These are phyloP conservation scores for Brassica cretica DNA, from an alignment of 345 rosid species.

Conservation along the genomic window DNA sequence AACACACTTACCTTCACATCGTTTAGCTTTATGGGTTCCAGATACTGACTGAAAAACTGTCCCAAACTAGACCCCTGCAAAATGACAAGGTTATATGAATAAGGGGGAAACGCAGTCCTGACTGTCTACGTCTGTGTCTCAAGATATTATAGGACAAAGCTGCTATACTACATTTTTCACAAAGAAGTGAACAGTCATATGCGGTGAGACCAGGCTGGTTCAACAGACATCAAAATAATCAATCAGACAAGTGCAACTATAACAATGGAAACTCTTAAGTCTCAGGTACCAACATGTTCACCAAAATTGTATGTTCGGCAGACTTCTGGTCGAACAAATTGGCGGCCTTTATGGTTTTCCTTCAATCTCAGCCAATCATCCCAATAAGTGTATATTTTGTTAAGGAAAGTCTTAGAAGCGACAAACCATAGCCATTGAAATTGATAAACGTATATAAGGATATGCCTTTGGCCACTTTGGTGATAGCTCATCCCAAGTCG, in stretches of 20 bases:
- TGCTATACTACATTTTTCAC: conserved; percentile 18
- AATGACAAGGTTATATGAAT: conserved; percentile 8
- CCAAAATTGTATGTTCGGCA: conserved; percentile 99
- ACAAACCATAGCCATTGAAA: conserved; percentile 25
- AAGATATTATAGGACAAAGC: conserved; percentile 19
- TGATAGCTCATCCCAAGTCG: conserved; percentile 94
- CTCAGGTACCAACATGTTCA: conserved; percentile 71
- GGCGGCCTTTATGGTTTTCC: conserved; percentile 88
- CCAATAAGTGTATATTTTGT: conserved; percentile 84
- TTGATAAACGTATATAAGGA: conserved; percentile 48
- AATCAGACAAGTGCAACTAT: conserved; percentile 17
- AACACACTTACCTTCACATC: conserved; percentile 62
- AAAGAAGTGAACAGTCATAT: background rate
- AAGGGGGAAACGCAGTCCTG: background rate
- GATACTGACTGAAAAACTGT: conserved; percentile 84
- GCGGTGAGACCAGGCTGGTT: background rate
- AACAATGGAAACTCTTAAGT: conserved; percentile 18
- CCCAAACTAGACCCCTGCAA: conserved; percentile 96
- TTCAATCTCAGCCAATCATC: conserved; percentile 98
- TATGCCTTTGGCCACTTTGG: conserved; percentile 99
- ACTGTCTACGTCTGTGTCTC: conserved; percentile 11
- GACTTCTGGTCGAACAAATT: conserved; percentile 93
- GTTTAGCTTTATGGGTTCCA: conserved; percentile 90
- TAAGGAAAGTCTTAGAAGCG: conserved; percentile 50
- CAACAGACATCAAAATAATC: background rate